Base-by-base conservation (phyloP, 1,284 basidiomycete species). In the Naganishia sp. region DNA sequence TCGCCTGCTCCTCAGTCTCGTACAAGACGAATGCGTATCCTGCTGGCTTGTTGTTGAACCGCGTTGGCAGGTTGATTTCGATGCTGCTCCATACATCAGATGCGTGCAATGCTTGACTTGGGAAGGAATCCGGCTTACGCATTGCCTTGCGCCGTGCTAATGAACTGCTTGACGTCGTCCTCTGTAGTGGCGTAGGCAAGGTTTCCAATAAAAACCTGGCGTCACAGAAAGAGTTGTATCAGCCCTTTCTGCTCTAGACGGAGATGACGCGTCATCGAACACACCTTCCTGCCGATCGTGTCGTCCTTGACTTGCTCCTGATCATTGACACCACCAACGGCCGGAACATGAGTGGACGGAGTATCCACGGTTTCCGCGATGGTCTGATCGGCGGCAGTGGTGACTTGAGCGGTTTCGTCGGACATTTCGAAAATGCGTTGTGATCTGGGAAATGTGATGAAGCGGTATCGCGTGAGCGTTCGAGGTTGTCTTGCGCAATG, bases 1-100 rank as follows among this genome's bases (percentile, higher is more conserved):
- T 84, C 69, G 89, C 91, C 75, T 90, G 89, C 78, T 90, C 90
- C 78, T 84, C 84, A 77, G 85, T 88, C 77, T 85, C 83, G 81
- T 92, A 85, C 70, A 89, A 86, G 77, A 94, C 91, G 78, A 95
- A 95, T 72, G 92, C 93, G 82, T 93, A 95, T 69, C 92, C 92
- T 74, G 91, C 73, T 21, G 76, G 75, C 55, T 75, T 72, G 66
- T 71, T 70, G 67, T 72, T 72, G 73, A 74, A 75, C 52, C 72
- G 74, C 42, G 69, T 70, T 17, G 76, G 77, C 35, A 79, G 71
- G 42, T 70, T 70, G 58, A 79, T 71, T 28, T 71, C 69, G 52
- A 70, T 47, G 67, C 77, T 18, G 25, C 17, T 4, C 32, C 31
- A 39, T 17, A 39, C 23, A 28, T 13, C 39, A 47, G 18, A n/a